Evolutionary conservation across 1,284 basidiomycete species (phyloP).

Genomic region (Ganoderma lucidum): DNA sequence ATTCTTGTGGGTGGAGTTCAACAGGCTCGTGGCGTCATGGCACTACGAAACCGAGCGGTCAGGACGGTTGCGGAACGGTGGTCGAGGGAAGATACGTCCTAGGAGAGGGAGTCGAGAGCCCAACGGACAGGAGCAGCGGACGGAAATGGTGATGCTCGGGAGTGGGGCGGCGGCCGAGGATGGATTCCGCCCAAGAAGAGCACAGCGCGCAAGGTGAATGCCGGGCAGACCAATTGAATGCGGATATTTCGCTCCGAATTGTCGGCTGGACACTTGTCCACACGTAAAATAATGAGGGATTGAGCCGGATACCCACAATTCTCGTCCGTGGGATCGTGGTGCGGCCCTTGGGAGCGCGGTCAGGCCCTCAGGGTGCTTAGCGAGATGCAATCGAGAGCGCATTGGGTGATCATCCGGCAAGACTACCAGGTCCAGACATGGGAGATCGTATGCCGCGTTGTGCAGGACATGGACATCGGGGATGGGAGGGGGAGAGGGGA

Average conservation of each 20-base stretch:
- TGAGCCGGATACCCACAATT: not conserved
- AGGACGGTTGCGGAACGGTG: conserved; percentile 25
- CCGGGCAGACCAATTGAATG: conserved; percentile 22
- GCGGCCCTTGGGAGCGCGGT: not conserved
- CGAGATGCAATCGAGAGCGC: conserved; percentile 7
- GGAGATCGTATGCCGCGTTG: not conserved
- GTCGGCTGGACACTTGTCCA: conserved; percentile 22
- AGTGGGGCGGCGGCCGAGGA: conserved; percentile 28
- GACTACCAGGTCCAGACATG: not conserved
- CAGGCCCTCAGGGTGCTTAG: not conserved
- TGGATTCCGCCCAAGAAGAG: conserved; percentile 26
- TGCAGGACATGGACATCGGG: not conserved
- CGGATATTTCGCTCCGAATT: conserved; percentile 23
- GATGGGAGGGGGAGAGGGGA: not conserved
- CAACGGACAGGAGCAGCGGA: conserved; percentile 16
- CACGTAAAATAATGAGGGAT: conserved; percentile 6
- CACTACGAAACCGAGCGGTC: conserved; percentile 4
- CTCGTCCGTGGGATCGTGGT: conserved; percentile 20
- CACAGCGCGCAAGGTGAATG: conserved; percentile 26
- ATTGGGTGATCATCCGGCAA: not conserved
- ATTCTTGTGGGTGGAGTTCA: conserved; percentile 25
- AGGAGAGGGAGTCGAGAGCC: conserved; percentile 21
- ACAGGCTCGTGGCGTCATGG: conserved; percentile 27
- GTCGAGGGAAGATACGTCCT: conserved; percentile 30
- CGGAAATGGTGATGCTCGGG: conserved; percentile 27